Conservation (phyloP, 768 basidiomycete species). For the Tylopilus vinaceipallidus region DNA sequence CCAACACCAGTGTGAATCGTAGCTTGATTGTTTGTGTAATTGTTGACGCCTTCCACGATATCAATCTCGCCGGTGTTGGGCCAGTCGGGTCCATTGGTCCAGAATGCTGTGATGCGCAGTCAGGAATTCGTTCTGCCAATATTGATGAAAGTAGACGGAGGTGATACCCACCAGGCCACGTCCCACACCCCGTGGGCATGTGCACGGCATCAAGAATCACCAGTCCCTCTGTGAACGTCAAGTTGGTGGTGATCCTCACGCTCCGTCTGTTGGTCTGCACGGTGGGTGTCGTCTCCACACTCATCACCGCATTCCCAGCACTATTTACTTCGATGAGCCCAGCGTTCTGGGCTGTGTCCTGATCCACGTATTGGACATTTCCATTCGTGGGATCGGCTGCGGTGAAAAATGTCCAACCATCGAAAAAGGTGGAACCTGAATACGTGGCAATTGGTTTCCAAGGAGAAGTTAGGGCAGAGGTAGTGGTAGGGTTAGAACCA, state of each 20-base stretch:
- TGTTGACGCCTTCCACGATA: slow-evolving; percentile 80
- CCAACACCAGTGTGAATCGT: slow-evolving; percentile 78
- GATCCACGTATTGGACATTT: slow-evolving; percentile 64
- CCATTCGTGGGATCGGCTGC: slow-evolving; percentile 76
- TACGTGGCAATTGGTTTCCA: slow-evolving; percentile 62
- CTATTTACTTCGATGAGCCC: slow-evolving; percentile 66
- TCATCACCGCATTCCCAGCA: slow-evolving; percentile 81
- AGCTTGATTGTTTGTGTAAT: slow-evolving; percentile 78
- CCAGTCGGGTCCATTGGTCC: slow-evolving; percentile 49
- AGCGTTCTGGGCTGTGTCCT: slow-evolving; percentile 53
- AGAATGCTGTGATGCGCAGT: slow-evolving; percentile 36
- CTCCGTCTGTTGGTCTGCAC: slow-evolving; percentile 70
- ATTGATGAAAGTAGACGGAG: background rate
- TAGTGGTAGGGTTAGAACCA: slow-evolving; percentile 17
- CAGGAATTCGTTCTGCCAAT: background rate
- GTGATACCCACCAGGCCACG: slow-evolving; percentile 61
- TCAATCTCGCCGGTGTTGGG: slow-evolving; percentile 70
- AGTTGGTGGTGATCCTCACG: slow-evolving; percentile 70
- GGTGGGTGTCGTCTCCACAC: slow-evolving; percentile 77
- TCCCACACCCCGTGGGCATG: slow-evolving; percentile 88
- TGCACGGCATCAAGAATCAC: slow-evolving; percentile 83
- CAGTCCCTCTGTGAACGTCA: slow-evolving; percentile 61
- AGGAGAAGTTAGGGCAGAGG: slow-evolving; percentile 40
- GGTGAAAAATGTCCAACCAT: slow-evolving; percentile 76
- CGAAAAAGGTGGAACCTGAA: slow-evolving; percentile 72